Evolutionary conservation across 148 eudicot species (phyloP), one percentile per base, ranked within the genome.

Genomic region (Nepenthes gracilis): DNA sequence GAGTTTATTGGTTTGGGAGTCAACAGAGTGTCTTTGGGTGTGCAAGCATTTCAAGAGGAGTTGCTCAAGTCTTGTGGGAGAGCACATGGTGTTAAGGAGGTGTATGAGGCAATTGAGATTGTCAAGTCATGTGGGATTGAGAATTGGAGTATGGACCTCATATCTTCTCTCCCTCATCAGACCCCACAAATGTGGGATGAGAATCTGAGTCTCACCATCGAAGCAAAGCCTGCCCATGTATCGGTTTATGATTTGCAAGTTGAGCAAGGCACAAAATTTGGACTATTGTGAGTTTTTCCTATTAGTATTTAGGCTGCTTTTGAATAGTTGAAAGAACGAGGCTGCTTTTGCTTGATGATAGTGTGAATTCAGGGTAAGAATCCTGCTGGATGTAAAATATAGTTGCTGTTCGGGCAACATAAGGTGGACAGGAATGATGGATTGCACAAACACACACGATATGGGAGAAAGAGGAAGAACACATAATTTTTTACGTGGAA

Each of bases 231-330:
- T 12, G 69, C 67, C 2, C 98, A 92, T 72, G 81, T 92, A 7
- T 92, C 98, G 12, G 98, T 92, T 2, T 92, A 92, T 58, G 98
- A 92, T 70, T 78, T 92, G 86, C 96, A 92, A 71, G 85, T 92
- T 36, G 98, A 92, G 68, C 78, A 82, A 58, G 94, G 75, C 67
- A 92, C 98, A 53, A 92, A 92, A 68, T 92, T 92, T 62, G 96
- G 85, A 63, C 58, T 48, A 57, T 40, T 88, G 98, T 88, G 82
- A 85, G 98, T 12, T 53, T 45, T 5, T 36, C 45, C 53, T 49
- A 3, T 49, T 15, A 14, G 43, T 15, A 13, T 53, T 12, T 5
- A 11, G 53, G 53, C 6, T 11, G 11, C 48, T 45, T 45, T 45
- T 11, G 48, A 6, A 45, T 6, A 45, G 11, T 11, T 45, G 48